Percentiles rank a stretch among this genome's conserved stretches.
phyloP scores from a whole-genome alignment of 345 rosid genomes.

The Syzygium aromaticum region DNA sequence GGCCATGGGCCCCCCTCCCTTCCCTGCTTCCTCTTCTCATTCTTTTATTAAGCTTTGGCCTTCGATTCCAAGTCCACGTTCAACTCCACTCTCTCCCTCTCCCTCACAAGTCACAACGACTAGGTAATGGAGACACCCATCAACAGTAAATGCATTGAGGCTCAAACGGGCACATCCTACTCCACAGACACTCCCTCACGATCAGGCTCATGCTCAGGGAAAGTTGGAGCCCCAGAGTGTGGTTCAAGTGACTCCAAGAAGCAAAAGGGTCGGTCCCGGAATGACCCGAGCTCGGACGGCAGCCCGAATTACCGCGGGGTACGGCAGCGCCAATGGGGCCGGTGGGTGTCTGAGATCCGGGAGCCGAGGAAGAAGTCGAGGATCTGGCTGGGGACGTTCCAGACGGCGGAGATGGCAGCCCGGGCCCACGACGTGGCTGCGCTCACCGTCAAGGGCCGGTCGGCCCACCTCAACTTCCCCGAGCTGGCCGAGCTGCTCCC shows the following conservation, averaged over 20 bases:
- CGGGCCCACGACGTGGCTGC: slow-evolving; percentile 94
- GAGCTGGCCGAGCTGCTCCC: slow-evolving; percentile 55
- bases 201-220: neutral
- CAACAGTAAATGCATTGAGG: neutral
- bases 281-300: slow-evolving; percentile 6
- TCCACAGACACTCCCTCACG: neutral
- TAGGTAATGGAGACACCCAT: slow-evolving; percentile 2
- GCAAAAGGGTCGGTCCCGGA: neutral
- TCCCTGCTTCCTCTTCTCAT: neutral
- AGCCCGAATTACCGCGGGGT: slow-evolving; percentile 67
- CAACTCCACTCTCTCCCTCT: neutral
- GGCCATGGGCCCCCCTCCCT: neutral
- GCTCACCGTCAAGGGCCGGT: slow-evolving; percentile 60
- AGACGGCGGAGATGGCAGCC: slow-evolving; percentile 94
- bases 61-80: neutral
- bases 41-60: neutral
- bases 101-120: no score
- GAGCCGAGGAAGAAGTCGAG: slow-evolving; percentile 90
- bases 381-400: slow-evolving; percentile 87
- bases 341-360: slow-evolving; percentile 92
- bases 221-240: neutral
- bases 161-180: slow-evolving; percentile 8
- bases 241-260: neutral
- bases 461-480: slow-evolving; percentile 78
- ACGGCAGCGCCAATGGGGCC: slow-evolving; percentile 91